phyloP scores from a whole-genome alignment of 331 rosid genomes.

The Quercus lobata region DNA sequence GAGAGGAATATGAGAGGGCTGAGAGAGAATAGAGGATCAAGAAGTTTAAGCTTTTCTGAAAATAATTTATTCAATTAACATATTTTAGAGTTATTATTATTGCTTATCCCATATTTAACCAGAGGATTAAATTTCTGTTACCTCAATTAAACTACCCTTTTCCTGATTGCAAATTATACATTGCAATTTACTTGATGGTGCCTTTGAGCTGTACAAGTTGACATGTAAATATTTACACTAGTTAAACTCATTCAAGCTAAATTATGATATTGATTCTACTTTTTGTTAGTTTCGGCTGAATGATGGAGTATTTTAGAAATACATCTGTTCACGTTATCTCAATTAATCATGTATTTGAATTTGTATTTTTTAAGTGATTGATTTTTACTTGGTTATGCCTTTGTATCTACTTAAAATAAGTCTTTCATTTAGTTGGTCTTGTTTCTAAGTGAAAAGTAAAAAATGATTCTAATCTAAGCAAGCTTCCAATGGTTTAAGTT shows the following conservation, averaged over 20 bases:
- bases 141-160: too few species aligned
- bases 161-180: too few species aligned
- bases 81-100: not conserved
- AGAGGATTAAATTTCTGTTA: not conserved
- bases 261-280: not conserved
- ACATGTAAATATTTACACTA: too few species aligned
- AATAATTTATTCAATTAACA: not conserved
- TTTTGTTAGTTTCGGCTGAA: not conserved
- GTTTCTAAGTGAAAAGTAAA: not conserved
- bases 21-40: not conserved
- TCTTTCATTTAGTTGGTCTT: not conserved
- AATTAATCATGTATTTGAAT: not conserved
- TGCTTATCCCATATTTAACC: not conserved
- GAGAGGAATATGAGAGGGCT: not conserved
- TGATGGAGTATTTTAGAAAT: not conserved
- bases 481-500: not conserved
- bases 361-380: not conserved
- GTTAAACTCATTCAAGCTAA: not conserved
- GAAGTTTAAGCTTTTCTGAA: not conserved
- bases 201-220: too few species aligned
- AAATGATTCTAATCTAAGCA: not conserved
- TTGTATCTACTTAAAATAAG: not conserved
- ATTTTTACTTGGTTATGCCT: not conserved
- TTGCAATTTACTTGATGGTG: too few species aligned
- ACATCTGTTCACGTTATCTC: not conserved